Percentiles rank a stretch among this genome's conserved stretches.
Conservation (phyloP, 2,329 filamentous ascomycete species). For the Fusarium sp. region DNA sequence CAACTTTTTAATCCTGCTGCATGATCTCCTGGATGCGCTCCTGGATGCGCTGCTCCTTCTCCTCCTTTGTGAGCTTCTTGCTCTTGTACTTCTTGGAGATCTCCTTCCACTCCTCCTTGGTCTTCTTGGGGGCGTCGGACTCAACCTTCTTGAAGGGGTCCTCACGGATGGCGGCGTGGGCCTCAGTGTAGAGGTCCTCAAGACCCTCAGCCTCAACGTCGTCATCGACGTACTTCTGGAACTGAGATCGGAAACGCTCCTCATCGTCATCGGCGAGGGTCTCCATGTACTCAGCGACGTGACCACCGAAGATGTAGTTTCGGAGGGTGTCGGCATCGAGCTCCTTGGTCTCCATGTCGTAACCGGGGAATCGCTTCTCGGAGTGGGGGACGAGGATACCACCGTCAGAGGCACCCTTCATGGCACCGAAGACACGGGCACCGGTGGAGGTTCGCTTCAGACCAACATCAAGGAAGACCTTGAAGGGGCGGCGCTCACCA, state of each 20-base stretch:
- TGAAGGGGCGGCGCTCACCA: slow-evolving; percentile 97
- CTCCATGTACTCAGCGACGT: slow-evolving; percentile 99
- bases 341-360: slow-evolving; percentile 97
- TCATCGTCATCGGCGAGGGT: slow-evolving; percentile 98
- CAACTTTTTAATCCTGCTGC: slow-evolving; percentile 57
- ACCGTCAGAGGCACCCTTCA: slow-evolving; percentile 99
- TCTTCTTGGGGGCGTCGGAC: slow-evolving; percentile 83
- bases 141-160: slow-evolving; percentile 96
- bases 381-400: slow-evolving; percentile 98
- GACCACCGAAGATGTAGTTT: slow-evolving; percentile 99
- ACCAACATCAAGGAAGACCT: slow-evolving; percentile 98
- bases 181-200: slow-evolving; percentile 95
- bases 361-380: slow-evolving; percentile 99
- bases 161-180: slow-evolving; percentile 96
- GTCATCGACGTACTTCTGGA: slow-evolving; percentile 97
- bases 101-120: slow-evolving; percentile 95
- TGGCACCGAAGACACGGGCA: slow-evolving; percentile 98
- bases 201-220: slow-evolving; percentile 96
- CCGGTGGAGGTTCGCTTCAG: slow-evolving; percentile 96
- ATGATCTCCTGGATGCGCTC: slow-evolving; percentile 89
- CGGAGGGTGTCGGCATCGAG: slow-evolving; percentile 95
- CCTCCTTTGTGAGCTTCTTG: slow-evolving; percentile 80
- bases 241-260: slow-evolving; percentile 99
- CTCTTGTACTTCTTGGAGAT: slow-evolving; percentile 91
- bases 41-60: slow-evolving; percentile 87